These are phyloP conservation scores for Exophiala dermatitidis DNA, from an alignment of 2,329 filamentous ascomycete species.

Conservation along the genomic window DNA sequence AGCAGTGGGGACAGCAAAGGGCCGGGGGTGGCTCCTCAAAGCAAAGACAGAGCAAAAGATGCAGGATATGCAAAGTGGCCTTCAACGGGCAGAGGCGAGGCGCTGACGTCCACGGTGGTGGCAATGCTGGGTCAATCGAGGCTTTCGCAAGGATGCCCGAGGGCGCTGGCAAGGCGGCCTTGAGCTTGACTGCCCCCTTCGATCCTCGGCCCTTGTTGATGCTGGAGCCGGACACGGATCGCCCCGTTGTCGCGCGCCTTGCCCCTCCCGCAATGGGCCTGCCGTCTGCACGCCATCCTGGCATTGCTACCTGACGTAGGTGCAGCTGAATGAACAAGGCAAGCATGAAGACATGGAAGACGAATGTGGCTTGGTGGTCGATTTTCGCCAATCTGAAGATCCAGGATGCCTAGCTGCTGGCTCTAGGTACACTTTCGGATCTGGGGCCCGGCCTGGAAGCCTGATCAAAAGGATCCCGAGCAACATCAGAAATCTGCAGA, in stretches of 20 bases:
- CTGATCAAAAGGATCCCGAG: neutral
- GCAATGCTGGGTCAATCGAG: conserved; percentile 12
- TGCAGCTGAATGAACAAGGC: neutral
- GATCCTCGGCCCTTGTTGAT: neutral
- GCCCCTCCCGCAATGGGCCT: neutral
- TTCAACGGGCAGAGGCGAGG: neutral
- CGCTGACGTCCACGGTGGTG: conserved; percentile 6
- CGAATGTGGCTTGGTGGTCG: neutral
- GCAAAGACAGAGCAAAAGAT: conserved; percentile 1
- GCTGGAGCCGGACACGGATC: conserved; percentile 8
- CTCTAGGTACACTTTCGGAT: neutral
- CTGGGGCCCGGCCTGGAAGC: neutral
- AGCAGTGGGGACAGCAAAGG: neutral
- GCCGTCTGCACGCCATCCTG: conserved; percentile 13
- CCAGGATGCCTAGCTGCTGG: neutral
- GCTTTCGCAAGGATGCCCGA: conserved; percentile 1
- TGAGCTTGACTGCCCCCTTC: neutral
- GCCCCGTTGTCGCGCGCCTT: conserved; percentile 4
- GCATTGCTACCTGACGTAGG: conserved; percentile 4
- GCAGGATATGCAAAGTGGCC: conserved; percentile 8
- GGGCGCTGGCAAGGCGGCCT: neutral
- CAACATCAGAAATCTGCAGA: neutral
- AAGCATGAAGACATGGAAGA: neutral
- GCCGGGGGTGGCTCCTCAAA: neutral
- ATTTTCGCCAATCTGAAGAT: neutral